Evolutionary conservation across 352 stramenopile species (phyloP), one percentile per base, ranked within the genome.

Genomic region (Elongisporangium anandrum): DNA sequence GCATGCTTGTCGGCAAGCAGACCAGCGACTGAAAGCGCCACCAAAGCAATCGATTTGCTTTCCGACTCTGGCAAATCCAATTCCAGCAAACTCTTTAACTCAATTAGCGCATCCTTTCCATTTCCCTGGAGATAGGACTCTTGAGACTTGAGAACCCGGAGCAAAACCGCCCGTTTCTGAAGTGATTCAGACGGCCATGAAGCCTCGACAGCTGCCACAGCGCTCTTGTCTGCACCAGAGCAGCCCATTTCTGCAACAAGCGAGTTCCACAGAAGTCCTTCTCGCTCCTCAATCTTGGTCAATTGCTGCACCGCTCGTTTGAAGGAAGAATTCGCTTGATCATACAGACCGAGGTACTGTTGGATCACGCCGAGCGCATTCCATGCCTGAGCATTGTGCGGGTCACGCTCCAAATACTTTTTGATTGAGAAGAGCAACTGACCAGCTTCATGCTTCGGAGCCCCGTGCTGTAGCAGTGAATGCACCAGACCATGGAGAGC

Each of bases 361-460:
- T 93, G 81, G 2, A 73, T 54, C 3, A 89, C 67, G n/a, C 81
- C 83, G 17, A 92, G 65, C 2, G 80, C 66, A 38, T 87, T 85
- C 77, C 79, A 92, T 1, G 81, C 83, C 2, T 60, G 60, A 1
- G 77, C 58, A 50, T 88, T 76, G 34, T 69, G 76, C 17, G 84
- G 69, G 59, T 95, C 86, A 10, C 86, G 81, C 54, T 95, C 86
- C 49, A 90, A 39, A 55, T 88, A 92, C 55, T 94, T 95, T 22
- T 77, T 79, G 34, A 91, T 74, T n/a, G 78, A 81, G 57, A 95
- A 95, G 51, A 86, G 64, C 9, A 81, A 50, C 50, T 76, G 59
- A n/a, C 85, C 77, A 16, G 67, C 64, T 45, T 45, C 34, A 45
- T 15, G 34, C 1, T 2, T 45, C 12, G 34, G 34, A 45, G 17